These are phyloP conservation scores for Penicillium sp. DNA, from an alignment of 2,329 filamentous ascomycete genomes.

Conservation along the genomic window DNA sequence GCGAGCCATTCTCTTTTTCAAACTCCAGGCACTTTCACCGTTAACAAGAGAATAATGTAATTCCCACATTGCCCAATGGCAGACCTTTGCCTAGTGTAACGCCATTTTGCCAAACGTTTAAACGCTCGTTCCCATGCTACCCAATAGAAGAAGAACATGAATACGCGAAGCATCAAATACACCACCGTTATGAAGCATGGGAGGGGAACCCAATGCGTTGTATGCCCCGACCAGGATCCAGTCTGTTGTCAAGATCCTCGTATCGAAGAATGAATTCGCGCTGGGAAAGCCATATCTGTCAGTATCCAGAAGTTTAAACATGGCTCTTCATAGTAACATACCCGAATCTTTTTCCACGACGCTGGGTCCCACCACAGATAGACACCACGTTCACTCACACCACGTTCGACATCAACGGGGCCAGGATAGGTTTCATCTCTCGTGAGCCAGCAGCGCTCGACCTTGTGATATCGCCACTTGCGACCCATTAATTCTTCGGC, in stretches of 20 bases:
- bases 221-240: slow-evolving; percentile 36
- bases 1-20: slow-evolving; percentile 4
- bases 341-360: slow-evolving; percentile 48
- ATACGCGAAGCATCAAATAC: slow-evolving; percentile 14
- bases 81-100: slow-evolving; percentile 12
- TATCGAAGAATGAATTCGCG: slow-evolving; percentile 49
- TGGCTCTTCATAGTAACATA: slow-evolving; percentile 24
- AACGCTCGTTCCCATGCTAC: slow-evolving; percentile 13
- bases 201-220: slow-evolving; percentile 33
- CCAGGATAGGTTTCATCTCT: slow-evolving; percentile 46
- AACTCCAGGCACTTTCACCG: slow-evolving; percentile 3
- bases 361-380: slow-evolving; percentile 50
- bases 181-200: slow-evolving; percentile 29
- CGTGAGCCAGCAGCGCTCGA: slow-evolving; percentile 50
- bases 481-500: slow-evolving; percentile 57
- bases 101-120: slow-evolving; percentile 9
- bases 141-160: slow-evolving; percentile 14
- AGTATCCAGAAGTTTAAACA: neutral
- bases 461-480: slow-evolving; percentile 52
- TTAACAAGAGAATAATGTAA: slow-evolving; percentile 10
- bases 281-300: slow-evolving; percentile 20
- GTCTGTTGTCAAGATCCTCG: slow-evolving; percentile 46
- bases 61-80: slow-evolving; percentile 12
- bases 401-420: slow-evolving; percentile 46
- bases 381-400: slow-evolving; percentile 48